These are phyloP conservation scores for Metschnikowia lunata DNA, from an alignment of 805 yeast genomes.

Conservation along the genomic window DNA sequence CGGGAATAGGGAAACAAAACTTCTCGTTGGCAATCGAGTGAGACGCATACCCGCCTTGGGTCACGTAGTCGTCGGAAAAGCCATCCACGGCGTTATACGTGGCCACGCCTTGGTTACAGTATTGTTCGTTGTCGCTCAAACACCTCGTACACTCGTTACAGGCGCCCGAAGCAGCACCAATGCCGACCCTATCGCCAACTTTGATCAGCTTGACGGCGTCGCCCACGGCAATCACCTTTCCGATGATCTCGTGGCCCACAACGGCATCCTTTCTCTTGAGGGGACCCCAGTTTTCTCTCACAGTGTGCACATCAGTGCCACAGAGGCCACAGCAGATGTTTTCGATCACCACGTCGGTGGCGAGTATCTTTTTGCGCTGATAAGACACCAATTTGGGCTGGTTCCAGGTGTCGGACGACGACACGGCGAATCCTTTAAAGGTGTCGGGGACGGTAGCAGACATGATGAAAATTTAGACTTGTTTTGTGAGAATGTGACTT, in stretches of 20 bases:
- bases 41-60: constrained; percentile 70
- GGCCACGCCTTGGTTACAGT: constrained; percentile 40
- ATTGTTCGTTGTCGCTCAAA: constrained; percentile 32
- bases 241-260: constrained; percentile 70
- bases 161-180: constrained; percentile 17
- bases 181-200: constrained; percentile 20
- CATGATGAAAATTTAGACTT: background rate
- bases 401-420: constrained; percentile 49
- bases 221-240: constrained; percentile 37
- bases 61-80: constrained; percentile 42
- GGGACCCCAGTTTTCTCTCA: constrained; percentile 17
- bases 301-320: constrained; percentile 17
- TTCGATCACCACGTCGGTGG: constrained; percentile 24
- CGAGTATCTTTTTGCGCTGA: constrained; percentile 40
- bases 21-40: constrained; percentile 61
- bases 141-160: constrained; percentile 51
- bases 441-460: constrained; percentile 40
- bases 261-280: constrained; percentile 26
- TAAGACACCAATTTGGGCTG: constrained; percentile 49
- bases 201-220: constrained; percentile 13
- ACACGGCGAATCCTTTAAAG: constrained; percentile 59
- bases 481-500: background rate
- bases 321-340: constrained; percentile 22
- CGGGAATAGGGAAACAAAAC: constrained; percentile 63
- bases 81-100: constrained; percentile 49